Evolutionary conservation across 306 rosid species (phyloP).

Genomic region (Parietaria judaica): DNA sequence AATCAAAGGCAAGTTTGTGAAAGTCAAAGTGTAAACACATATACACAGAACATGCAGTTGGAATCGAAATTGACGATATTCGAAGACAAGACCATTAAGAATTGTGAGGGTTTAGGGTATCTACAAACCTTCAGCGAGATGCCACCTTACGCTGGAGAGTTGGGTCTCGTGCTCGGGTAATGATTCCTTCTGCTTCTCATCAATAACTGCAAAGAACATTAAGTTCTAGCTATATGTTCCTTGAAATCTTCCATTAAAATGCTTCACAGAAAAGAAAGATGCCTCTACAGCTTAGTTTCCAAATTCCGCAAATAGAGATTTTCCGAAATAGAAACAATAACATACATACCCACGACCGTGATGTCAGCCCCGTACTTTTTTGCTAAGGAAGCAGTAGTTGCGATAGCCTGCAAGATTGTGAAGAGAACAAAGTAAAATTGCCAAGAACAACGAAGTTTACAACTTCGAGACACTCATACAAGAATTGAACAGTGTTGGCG

Average conservation of each 20-base stretch:
- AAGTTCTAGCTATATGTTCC: constrained; percentile 13
- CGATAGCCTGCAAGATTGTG: constrained; percentile 47
- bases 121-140: constrained; percentile 72
- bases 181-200: constrained; percentile 69
- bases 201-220: constrained; percentile 59
- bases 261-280: background rate
- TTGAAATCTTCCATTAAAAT: constrained; percentile 15
- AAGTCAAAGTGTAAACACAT: background rate
- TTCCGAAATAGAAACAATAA: constrained; percentile 4
- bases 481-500: too few relatives aligned
- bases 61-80: background rate
- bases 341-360: constrained; percentile 72
- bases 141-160: constrained; percentile 83
- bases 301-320: constrained; percentile 3
- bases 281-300: constrained; percentile 13
- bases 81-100: background rate
- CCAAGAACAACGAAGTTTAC: background rate
- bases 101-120: too few relatives aligned
- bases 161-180: constrained; percentile 81
- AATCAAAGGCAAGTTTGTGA: background rate
- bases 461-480: background rate
- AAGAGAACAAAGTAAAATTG: background rate
- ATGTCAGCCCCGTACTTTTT: constrained; percentile 86
- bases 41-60: too few relatives aligned
- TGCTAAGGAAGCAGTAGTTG: constrained; percentile 73